Base-by-base conservation (phyloP, 1,284 basidiomycete species). In the Anthracocystis panici-leucophaei region DNA sequence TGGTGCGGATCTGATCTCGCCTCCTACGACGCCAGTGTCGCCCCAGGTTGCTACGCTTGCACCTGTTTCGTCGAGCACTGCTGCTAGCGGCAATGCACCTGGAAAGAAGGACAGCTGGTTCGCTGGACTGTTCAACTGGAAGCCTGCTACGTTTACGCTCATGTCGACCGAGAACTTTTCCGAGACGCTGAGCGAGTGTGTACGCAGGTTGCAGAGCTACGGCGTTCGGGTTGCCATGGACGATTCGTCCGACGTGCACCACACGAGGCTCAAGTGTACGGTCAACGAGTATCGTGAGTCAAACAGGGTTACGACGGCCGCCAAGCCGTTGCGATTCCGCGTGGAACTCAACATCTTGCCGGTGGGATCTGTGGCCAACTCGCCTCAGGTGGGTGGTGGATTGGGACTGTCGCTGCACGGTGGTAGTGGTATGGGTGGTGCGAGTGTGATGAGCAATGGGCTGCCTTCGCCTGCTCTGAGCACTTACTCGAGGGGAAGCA, bases 121-220 rank as follows among this genome's bases (percentile, higher is more conserved):
- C 76, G 90, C 91, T 57, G 92, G 91, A 72, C 89, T 97, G 50
- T 96, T 97, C 89, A 92, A 91, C 82, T 91, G 93, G 88, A 93
- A 91, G 81, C 90, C 92, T 0, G 87, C 89, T 18, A 88, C 88
- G 16, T 91, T 90, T 84, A 76, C 72, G 21, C 76, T 84, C 55
- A 76, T 81, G 77, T 81, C 81, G 25, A 70, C 66, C 18, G 77
- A 81, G 88, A 91, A 91, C 72, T 86, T 91, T 50, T 84, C 86
- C 8, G 87, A 88, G 40, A 93, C 93, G 12, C 89, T 91, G 31
- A 83, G 87, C 51, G 91, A 92, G 80, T 89, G 90, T 55, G 87
- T 89, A 20, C 88, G 90, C 14, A 86, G 94, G 18, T 88, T 96
- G 56, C 89, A 91, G 69, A 86, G 86, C 50, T 87, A 92, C 48